These are phyloP conservation scores for Dendrobium catenatum DNA, from an alignment of 106 monocot species.

Conservation along the genomic window DNA sequence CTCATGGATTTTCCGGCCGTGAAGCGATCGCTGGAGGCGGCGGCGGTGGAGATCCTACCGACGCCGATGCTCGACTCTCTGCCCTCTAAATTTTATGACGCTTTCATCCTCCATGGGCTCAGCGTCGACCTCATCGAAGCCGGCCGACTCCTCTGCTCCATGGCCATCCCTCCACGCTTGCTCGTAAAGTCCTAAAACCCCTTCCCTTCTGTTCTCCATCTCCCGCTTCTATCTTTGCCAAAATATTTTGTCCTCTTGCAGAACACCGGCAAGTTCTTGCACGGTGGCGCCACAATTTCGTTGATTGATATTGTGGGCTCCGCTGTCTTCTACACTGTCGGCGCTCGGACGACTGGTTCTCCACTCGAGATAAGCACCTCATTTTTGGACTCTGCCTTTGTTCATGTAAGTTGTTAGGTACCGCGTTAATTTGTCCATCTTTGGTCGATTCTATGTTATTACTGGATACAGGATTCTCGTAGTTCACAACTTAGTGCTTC, in stretches of 20 bases:
- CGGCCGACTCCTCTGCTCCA: conserved; percentile 50
- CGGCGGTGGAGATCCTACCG: conserved; percentile 25
- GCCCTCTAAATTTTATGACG: conserved; percentile 44
- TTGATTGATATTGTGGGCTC: conserved; percentile 49
- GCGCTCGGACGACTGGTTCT: conserved; percentile 24
- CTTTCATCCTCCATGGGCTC: conserved; percentile 46
- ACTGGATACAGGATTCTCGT: background rate
- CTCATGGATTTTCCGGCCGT: conserved; percentile 21
- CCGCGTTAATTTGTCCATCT: background rate
- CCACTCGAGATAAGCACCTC: conserved; percentile 41
- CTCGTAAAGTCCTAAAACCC: conserved; percentile 20
- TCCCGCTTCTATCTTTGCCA: background rate
- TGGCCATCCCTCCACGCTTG: conserved; percentile 53
- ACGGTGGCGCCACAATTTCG: conserved; percentile 66
- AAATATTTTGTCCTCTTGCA: background rate
- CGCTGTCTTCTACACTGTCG: conserved; percentile 36
- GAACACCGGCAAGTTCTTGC: conserved; percentile 39
- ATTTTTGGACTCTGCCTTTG: conserved; percentile 31
- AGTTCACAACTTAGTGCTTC: background rate
- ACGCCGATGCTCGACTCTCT: conserved; percentile 21
- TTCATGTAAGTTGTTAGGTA: conserved; percentile 18
- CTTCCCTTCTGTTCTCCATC: background rate
- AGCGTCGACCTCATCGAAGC: conserved; percentile 42
- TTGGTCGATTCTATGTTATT: background rate
- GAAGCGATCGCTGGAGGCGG: conserved; percentile 33